A percentile compares a stretch with the other conserved stretches of the same genome.
These are phyloP conservation scores for Boletus rubropictus DNA, from an alignment of 768 basidiomycete genomes.

Conservation along the genomic window DNA sequence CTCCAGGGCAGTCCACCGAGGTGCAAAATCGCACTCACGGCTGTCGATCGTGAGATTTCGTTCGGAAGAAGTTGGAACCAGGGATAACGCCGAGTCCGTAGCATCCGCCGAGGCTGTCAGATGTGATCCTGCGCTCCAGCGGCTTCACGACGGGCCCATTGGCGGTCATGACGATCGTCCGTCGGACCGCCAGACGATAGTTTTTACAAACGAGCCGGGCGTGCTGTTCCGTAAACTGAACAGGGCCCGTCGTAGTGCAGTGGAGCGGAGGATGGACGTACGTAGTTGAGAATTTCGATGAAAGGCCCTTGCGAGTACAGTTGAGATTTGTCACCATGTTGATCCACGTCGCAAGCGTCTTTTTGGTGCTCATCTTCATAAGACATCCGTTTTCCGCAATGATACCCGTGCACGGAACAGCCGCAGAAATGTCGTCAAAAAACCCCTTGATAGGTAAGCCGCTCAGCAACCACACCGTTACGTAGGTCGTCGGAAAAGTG, in stretches of 20 bases:
- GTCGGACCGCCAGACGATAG: slow-evolving; percentile 62
- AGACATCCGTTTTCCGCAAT: slow-evolving; percentile 91
- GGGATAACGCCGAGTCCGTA: slow-evolving; percentile 82
- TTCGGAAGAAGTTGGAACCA: slow-evolving; percentile 69
- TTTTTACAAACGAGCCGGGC: slow-evolving; percentile 79
- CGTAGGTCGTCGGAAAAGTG: slow-evolving; percentile 54
- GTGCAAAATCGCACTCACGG: slow-evolving; percentile 73
- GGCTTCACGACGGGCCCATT: slow-evolving; percentile 82
- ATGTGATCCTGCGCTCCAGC: slow-evolving; percentile 89
- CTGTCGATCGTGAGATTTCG: slow-evolving; percentile 78
- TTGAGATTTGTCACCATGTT: slow-evolving; percentile 77
- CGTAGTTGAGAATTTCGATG: slow-evolving; percentile 79
- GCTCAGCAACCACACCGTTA: slow-evolving; percentile 81
- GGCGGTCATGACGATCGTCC: slow-evolving; percentile 51
- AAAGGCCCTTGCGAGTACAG: slow-evolving; percentile 73
- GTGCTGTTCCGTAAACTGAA: slow-evolving; percentile 84
- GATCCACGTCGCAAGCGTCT: slow-evolving; percentile 50
- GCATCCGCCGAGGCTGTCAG: slow-evolving; percentile 79
- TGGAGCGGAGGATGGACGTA: slow-evolving; percentile 33
- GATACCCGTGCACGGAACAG: slow-evolving; percentile 65
- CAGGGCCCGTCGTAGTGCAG: not conserved
- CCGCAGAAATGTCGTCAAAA: slow-evolving; percentile 56
- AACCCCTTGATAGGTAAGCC: slow-evolving; percentile 61
- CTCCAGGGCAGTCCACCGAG: slow-evolving; percentile 45
- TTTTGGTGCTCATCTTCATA: slow-evolving; percentile 49